Evolutionary conservation across 140 eudicot genomes (phyloP).

Genomic region (Stevia rebaudiana): DNA sequence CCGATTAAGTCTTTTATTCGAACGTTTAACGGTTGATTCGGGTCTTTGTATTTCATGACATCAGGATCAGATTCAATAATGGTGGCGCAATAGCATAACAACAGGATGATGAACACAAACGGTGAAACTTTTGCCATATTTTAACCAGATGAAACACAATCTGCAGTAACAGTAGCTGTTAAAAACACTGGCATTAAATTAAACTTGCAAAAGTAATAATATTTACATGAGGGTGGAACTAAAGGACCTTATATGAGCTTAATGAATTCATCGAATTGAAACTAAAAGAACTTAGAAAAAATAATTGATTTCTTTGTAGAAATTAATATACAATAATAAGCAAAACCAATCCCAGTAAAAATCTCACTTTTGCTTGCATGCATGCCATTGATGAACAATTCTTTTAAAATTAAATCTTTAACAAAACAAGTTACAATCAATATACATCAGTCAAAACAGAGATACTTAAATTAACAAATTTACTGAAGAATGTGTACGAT

Average conservation of each 20-base stretch:
- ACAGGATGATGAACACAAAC: conserved; percentile 15
- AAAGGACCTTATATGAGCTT: no score
- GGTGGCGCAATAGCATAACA: conserved; percentile 15
- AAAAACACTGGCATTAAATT: neutral
- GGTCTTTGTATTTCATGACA: conserved; percentile 36
- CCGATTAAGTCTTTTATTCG: conserved; percentile 47
- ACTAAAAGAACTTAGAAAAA: no score
- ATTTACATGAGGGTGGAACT: neutral
- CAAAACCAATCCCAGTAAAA: no score
- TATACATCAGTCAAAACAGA: no score
- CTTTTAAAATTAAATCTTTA: neutral
- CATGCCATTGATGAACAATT: neutral
- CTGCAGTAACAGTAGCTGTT: neutral
- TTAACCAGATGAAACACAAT: conserved; percentile 1
- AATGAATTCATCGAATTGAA: neutral
- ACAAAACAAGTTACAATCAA: neutral
- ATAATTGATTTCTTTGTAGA: no score
- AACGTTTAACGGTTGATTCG: conserved; percentile 25
- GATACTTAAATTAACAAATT: neutral
- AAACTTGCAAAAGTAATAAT: neutral
- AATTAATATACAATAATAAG: no score
- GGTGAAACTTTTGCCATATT: conserved; percentile 30
- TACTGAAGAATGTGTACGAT: neutral
- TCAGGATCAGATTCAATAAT: conserved; percentile 2
- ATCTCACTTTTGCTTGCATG: neutral